Percentiles rank a stretch among this genome's conserved stretches.
These are phyloP conservation scores for Pythium brassicae DNA, from an alignment of 352 stramenopile genomes.

Conservation along the genomic window DNA sequence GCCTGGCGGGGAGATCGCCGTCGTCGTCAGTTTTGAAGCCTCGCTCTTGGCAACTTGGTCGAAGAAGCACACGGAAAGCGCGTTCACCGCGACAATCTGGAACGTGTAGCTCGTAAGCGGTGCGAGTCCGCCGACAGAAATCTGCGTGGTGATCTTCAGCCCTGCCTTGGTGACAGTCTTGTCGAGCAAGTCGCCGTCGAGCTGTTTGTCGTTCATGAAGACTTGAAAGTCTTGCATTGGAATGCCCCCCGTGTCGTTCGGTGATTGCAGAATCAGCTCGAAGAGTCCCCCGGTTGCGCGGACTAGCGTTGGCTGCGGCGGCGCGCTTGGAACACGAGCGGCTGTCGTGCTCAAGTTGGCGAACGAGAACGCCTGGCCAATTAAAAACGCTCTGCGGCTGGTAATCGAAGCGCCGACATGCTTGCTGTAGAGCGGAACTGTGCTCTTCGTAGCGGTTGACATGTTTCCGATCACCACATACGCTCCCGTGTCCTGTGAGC, in stretches of 20 bases:
- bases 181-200: conserved; percentile 10
- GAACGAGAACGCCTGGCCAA: conserved; percentile 28
- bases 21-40: conserved; percentile 20
- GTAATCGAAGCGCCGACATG: conserved; percentile 23
- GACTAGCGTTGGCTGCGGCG: conserved; percentile 24
- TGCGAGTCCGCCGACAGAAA: conserved; percentile 25
- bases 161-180: neutral
- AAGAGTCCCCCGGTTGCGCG: conserved; percentile 44
- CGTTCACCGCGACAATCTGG: conserved; percentile 32
- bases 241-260: conserved; percentile 46
- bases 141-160: conserved; percentile 21
- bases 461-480: conserved; percentile 39
- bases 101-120: conserved; percentile 27
- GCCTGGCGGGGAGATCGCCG: conserved; percentile 20
- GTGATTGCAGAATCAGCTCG: conserved; percentile 20
- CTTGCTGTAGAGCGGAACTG: conserved; percentile 23
- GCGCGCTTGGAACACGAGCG: conserved; percentile 25
- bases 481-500: conserved; percentile 3
- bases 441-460: conserved; percentile 21
- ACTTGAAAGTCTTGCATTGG: conserved; percentile 40
- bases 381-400: conserved; percentile 16
- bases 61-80: conserved; percentile 44
- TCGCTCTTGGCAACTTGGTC: conserved; percentile 18
- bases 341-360: conserved; percentile 27
- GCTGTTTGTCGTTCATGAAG: conserved; percentile 23